phyloP scores from a whole-genome alignment of 768 basidiomycete species.

The Suillus weaverae region DNA sequence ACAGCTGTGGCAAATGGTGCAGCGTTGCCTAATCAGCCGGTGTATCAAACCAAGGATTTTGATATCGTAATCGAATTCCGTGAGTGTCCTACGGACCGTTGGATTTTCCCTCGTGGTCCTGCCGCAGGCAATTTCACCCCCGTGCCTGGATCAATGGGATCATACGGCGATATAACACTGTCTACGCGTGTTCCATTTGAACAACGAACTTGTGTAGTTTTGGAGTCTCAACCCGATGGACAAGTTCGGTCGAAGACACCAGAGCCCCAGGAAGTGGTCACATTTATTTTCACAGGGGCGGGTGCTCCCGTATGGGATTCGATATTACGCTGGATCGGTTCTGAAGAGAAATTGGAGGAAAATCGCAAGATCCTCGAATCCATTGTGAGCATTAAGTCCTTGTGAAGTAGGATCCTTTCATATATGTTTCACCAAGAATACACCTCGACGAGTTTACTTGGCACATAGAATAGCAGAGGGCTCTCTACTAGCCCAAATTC shows the following conservation, averaged over 20 bases:
- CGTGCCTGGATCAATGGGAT: constrained; percentile 12
- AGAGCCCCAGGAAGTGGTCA: constrained; percentile 35
- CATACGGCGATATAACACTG: constrained; percentile 38
- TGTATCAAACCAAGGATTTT: constrained; percentile 50
- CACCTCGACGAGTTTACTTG: constrained; percentile 49
- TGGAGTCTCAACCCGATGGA: constrained; percentile 15
- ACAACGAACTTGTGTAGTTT: constrained; percentile 15
- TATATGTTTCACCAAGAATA: constrained; percentile 33
- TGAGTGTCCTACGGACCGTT: constrained; percentile 62
- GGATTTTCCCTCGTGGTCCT: constrained; percentile 64
- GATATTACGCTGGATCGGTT: constrained; percentile 61
- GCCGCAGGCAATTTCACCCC: constrained; percentile 47
- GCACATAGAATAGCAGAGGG: constrained; percentile 59
- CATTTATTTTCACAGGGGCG: constrained; percentile 50
- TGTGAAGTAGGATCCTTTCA: neutral
- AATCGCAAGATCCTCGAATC: constrained; percentile 46
- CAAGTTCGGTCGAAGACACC: constrained; percentile 11
- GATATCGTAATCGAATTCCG: constrained; percentile 74
- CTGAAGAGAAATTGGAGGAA: constrained; percentile 49
- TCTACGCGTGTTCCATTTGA: constrained; percentile 49
- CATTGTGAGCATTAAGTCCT: constrained; percentile 38
- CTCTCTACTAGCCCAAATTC: constrained; percentile 56
- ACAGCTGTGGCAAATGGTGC: constrained; percentile 15
- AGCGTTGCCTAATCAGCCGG: constrained; percentile 13
- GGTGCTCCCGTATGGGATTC: constrained; percentile 56